These are phyloP conservation scores for Eutrema salsugineum DNA, from an alignment of 441 rosid species.

Conservation along the genomic window DNA sequence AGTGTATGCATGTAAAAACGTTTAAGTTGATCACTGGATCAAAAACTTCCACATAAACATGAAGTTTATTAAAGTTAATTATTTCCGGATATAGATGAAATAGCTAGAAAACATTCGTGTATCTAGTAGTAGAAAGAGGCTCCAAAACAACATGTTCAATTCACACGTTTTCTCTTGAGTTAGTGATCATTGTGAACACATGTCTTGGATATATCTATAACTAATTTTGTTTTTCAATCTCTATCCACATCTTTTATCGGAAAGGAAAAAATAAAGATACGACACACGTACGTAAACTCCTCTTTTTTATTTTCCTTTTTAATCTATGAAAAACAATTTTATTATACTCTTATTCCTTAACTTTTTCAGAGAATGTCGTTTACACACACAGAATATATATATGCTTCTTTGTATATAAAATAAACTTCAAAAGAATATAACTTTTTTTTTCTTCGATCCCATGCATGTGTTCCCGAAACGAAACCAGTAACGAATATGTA, in stretches of 20 bases:
- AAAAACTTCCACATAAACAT: not conserved
- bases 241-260: constrained; percentile 2
- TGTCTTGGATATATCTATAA: not conserved
- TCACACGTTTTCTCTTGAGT: constrained; percentile 5
- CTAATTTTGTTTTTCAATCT: not conserved
- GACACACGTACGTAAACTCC: not conserved
- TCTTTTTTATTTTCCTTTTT: not conserved
- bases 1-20: not conserved
- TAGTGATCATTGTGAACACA: constrained; percentile 10
- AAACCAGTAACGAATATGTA: constrained; percentile 19
- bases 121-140: not conserved
- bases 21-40: not conserved
- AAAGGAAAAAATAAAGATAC: not conserved
- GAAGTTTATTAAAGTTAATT: not conserved
- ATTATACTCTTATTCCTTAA: not conserved
- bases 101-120: not conserved
- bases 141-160: not conserved
- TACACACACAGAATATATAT: not conserved
- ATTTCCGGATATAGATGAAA: not conserved
- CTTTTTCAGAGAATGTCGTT: constrained; percentile 14
- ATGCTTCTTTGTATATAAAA: not conserved
- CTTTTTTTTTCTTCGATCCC: not conserved
- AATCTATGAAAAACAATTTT: not conserved
- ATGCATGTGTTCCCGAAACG: constrained; percentile 9
- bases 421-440: not conserved